Evolutionary conservation across 2,329 filamentous ascomycete species (phyloP).

Genomic region (Anisogramma anomala): DNA sequence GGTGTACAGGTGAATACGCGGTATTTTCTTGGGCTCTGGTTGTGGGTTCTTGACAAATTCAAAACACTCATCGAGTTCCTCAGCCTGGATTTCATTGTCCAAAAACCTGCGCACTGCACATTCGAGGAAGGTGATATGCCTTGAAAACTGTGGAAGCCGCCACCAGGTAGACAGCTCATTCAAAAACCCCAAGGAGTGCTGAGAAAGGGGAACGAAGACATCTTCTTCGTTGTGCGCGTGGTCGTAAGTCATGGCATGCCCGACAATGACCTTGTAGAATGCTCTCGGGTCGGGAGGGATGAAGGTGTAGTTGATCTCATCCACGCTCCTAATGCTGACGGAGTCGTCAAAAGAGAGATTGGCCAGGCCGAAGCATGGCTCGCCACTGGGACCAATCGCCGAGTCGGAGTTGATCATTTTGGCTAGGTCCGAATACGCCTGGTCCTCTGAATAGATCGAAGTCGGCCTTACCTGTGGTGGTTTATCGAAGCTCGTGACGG

Average conservation of each 20-base stretch:
- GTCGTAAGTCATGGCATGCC: slow-evolving; percentile 60
- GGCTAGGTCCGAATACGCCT: slow-evolving; percentile 40
- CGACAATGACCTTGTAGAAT: slow-evolving; percentile 73
- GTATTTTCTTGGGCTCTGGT: slow-evolving; percentile 52
- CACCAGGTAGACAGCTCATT: slow-evolving; percentile 78
- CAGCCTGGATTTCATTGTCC: slow-evolving; percentile 67
- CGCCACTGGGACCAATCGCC: slow-evolving; percentile 34
- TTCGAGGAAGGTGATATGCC: slow-evolving; percentile 72
- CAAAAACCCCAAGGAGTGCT: slow-evolving; percentile 68
- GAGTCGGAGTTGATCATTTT: slow-evolving; percentile 37
- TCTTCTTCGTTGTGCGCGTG: slow-evolving; percentile 43
- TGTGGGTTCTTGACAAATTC: slow-evolving; percentile 65
- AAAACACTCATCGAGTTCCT: slow-evolving; percentile 75
- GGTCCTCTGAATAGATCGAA: slow-evolving; percentile 36
- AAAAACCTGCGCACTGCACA: slow-evolving; percentile 75
- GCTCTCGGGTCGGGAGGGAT: slow-evolving; percentile 75
- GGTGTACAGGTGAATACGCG: slow-evolving; percentile 40
- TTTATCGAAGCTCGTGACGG: slow-evolving; percentile 49
- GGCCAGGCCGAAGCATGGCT: slow-evolving; percentile 57
- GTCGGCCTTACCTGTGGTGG: slow-evolving; percentile 43
- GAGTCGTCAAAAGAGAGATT: slow-evolving; percentile 50
- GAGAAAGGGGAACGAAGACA: slow-evolving; percentile 50
- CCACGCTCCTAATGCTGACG: slow-evolving; percentile 41
- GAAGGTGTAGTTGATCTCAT: slow-evolving; percentile 68
- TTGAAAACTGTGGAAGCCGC: slow-evolving; percentile 75